Conservation (phyloP, 2,329 filamentous ascomycete species). For the Phialophora tarda region DNA sequence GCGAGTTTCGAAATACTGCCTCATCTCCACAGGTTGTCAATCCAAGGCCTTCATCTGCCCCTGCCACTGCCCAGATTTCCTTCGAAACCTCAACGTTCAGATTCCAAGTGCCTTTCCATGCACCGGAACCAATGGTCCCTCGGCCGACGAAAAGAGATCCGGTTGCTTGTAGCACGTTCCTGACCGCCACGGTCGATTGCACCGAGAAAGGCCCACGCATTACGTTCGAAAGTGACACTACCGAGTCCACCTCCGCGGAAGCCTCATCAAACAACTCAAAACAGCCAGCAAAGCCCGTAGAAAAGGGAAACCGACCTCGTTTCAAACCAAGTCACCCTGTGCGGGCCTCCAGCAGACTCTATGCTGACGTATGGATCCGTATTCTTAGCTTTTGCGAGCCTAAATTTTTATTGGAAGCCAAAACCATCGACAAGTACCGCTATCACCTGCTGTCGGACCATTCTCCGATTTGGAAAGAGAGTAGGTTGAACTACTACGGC, state of each 20-base stretch:
- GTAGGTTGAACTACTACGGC: conserved; percentile 32
- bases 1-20: conserved; percentile 17
- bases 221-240: not conserved
- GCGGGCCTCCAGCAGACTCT: conserved; percentile 12
- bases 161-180: conserved; percentile 4
- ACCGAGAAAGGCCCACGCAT: conserved; percentile 16
- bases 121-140: not conserved
- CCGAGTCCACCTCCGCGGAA: not conserved
- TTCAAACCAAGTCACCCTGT: conserved; percentile 23
- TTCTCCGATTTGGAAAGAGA: conserved; percentile 35
- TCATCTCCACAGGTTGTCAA: conserved; percentile 23
- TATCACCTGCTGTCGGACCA: conserved; percentile 31
- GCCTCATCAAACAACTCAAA: not conserved
- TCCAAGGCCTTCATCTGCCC: not conserved
- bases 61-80: conserved; percentile 1
- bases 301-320: conserved; percentile 3
- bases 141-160: not conserved
- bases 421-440: conserved; percentile 34
- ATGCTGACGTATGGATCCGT: conserved; percentile 36
- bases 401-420: conserved; percentile 34
- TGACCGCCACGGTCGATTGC: conserved; percentile 21
- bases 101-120: not conserved
- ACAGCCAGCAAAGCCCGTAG: not conserved
- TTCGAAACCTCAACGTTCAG: not conserved
- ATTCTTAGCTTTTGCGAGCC: conserved; percentile 37